Conservation (phyloP, 257 asterid species). For the Plectranthus barbatus region DNA sequence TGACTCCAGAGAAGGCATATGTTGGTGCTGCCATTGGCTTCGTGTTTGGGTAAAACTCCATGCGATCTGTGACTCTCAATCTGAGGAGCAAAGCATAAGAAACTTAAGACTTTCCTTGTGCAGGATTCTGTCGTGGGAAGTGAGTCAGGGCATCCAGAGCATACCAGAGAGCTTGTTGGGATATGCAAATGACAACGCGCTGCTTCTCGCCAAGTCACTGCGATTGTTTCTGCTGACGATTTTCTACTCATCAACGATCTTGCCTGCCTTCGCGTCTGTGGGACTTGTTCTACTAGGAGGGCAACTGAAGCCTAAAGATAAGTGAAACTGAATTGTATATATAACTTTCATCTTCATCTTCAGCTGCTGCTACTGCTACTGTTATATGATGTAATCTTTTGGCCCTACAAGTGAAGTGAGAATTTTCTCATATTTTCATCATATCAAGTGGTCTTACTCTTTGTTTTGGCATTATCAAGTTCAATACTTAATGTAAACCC, state of each 20-base stretch:
- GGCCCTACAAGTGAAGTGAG: no score
- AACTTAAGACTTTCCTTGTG: neutral
- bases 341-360: no score
- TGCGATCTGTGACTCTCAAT: neutral
- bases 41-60: constrained; percentile 52
- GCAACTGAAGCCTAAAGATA: constrained; percentile 49
- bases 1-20: constrained; percentile 67
- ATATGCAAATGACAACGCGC: constrained; percentile 85
- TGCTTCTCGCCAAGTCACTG: constrained; percentile 80
- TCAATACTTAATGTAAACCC: no score
- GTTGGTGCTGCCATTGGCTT: constrained; percentile 66
- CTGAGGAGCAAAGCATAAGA: neutral
- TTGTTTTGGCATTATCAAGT: no score
- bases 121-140: constrained; percentile 72
- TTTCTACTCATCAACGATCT: constrained; percentile 52
- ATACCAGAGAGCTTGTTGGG: constrained; percentile 71
- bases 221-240: constrained; percentile 56
- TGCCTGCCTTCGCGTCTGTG: constrained; percentile 43
- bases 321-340: no score
- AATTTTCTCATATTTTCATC: no score
- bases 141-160: constrained; percentile 69
- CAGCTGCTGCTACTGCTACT: no score
- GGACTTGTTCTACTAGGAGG: constrained; percentile 72
- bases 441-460: no score
- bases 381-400: no score